Evolutionary conservation across 257 asterid species (phyloP), one percentile per base, ranked within the genome.

Genomic region (Solanum rostratum): DNA sequence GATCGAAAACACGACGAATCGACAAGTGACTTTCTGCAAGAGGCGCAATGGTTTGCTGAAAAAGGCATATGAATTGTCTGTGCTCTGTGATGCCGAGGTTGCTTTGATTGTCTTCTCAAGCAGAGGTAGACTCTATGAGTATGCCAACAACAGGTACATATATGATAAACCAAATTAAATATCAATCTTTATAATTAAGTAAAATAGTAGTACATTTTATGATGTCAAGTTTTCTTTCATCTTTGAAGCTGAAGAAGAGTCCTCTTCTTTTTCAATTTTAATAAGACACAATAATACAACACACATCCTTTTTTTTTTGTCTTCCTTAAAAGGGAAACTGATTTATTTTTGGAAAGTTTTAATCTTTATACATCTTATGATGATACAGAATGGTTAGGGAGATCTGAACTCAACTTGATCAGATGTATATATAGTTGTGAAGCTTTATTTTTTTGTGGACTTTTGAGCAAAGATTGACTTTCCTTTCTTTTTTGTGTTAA

Each of bases 11-110:
- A 94, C 98, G 20, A 96, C 99, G 1, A 96, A 96, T 89, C 98
- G 99, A 0, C 99, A 96, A 84, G 99, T 96, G 1, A 96, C 99
- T 20, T 96, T 96, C 92, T 96, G 99, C 86, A 96, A 96, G 88
- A 94, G 99, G 79, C 92, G 99, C 10, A 96, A 89, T 49, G 99
- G 99, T 18, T 70, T 96, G 87, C 92, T 96, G 7, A 96, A 96
- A 85, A 94, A 94, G 74, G 99, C 99, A 16, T 96, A 96, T 86
- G 99, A 96, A 84, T 83, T 96, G 13, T 96, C 99, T 79, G 99
- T 94, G 80, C 98, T 94, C 30, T 96, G 99, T 82, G 99, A 96
- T 85, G 99, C 99, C 66, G 99, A 96, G 86, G 95, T 96, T 87
- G 98, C 98, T 79, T 87, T 96, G 86, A 86, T 96, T 63, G 97